Percentiles rank a stretch among this genome's conserved stretches.
Evolutionary conservation across 768 basidiomycete species (phyloP).

Genomic region (Pisolithus marmoratus): DNA sequence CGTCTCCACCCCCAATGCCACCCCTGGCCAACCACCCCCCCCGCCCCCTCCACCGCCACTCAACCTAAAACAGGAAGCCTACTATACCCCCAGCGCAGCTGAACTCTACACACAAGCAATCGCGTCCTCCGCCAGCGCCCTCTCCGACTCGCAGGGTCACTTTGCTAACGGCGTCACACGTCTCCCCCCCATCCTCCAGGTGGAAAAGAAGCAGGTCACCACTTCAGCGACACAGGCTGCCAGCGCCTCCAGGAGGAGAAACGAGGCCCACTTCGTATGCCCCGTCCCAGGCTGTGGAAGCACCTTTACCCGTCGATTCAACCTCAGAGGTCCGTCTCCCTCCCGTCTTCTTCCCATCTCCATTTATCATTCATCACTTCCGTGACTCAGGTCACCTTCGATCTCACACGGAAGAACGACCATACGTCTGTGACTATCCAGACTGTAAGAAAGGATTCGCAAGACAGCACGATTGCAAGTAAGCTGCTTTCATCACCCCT

Average conservation of each 20-base stretch:
- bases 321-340: slow-evolving; percentile 60
- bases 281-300: slow-evolving; percentile 94
- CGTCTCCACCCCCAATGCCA: not conserved
- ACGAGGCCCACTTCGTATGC: slow-evolving; percentile 89
- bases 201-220: slow-evolving; percentile 93
- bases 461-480: slow-evolving; percentile 97
- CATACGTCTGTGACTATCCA: slow-evolving; percentile 90
- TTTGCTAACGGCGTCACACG: slow-evolving; percentile 37
- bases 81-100: slow-evolving; percentile 47
- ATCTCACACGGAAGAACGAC: slow-evolving; percentile 93
- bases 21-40: slow-evolving; percentile 7
- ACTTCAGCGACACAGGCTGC: slow-evolving; percentile 91
- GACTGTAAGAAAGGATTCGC: slow-evolving; percentile 95
- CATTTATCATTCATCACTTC: slow-evolving; percentile 5
- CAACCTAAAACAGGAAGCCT: slow-evolving; percentile 39
- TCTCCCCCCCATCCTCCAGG: slow-evolving; percentile 81
- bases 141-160: slow-evolving; percentile 19
- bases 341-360: not conserved
- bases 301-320: slow-evolving; percentile 94
- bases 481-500: slow-evolving; percentile 27
- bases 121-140: slow-evolving; percentile 23
- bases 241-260: slow-evolving; percentile 81
- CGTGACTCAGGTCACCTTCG: slow-evolving; percentile 70
- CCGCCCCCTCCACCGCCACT: slow-evolving; percentile 14
- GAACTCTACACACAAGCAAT: slow-evolving; percentile 49